Conservation (phyloP, 257 asterid genomes). For the Oldenlandia corymbosa region DNA sequence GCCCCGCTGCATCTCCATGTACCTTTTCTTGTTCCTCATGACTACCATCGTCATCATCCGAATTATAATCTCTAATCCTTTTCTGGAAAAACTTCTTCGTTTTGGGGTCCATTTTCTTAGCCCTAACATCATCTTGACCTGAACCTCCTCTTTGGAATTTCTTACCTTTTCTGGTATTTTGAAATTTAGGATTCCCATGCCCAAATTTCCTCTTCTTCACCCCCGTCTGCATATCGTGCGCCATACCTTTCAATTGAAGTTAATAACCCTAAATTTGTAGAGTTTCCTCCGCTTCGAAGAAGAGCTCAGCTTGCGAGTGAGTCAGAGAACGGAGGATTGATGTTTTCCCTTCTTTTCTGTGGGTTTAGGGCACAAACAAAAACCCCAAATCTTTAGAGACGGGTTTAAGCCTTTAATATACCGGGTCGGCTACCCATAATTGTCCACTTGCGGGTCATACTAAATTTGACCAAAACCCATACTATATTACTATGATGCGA, state of each 20-base stretch:
- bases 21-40: conserved; percentile 27
- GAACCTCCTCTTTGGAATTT: conserved; percentile 1
- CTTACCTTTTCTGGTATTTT: neutral
- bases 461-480: too few relatives aligned
- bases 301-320: too few relatives aligned
- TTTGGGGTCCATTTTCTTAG: conserved; percentile 37
- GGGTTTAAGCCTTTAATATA: too few relatives aligned
- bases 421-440: too few relatives aligned
- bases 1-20: conserved; percentile 21
- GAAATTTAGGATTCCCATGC: conserved; percentile 1
- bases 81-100: conserved; percentile 54
- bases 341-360: too few relatives aligned
- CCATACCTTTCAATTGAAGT: neutral
- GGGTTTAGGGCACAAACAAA: too few relatives aligned
- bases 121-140: neutral
- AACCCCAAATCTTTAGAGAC: too few relatives aligned
- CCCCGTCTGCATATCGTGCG: neutral
- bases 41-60: conserved; percentile 46
- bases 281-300: too few relatives aligned
- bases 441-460: too few relatives aligned
- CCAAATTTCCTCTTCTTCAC: conserved; percentile 10
- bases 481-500: too few relatives aligned
- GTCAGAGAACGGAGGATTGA: too few relatives aligned
- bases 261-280: neutral
- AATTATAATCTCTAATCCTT: conserved; percentile 73